Conservation (phyloP, 441 rosid genomes). For the Omphalea diandra region DNA sequence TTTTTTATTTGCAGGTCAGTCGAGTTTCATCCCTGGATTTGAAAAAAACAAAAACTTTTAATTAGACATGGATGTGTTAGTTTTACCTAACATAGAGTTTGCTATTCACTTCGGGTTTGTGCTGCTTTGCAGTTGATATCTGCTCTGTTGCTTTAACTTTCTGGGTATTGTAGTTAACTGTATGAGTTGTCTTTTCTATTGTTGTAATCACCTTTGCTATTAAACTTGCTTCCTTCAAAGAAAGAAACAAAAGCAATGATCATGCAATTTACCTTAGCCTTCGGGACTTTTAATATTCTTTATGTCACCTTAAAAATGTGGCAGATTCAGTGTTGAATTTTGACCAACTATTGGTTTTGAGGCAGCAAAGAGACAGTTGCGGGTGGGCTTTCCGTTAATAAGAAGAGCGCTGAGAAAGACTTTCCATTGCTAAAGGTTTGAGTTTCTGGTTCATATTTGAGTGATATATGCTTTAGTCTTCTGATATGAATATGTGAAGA, state of each 20-base stretch:
- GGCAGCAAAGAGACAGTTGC: conserved; percentile 88
- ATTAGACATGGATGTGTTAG: no score
- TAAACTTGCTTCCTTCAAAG: background rate
- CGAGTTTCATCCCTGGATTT: no score
- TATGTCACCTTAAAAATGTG: background rate
- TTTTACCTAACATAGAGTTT: no score
- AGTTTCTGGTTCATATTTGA: background rate
- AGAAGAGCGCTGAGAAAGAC: conserved; percentile 69
- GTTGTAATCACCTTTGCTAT: background rate
- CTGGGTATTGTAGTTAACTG: background rate
- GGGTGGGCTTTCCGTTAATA: conserved; percentile 83
- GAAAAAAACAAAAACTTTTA: no score
- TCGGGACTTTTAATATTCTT: background rate
- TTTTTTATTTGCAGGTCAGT: background rate
- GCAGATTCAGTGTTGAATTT: conserved; percentile 7
- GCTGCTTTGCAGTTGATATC: background rate
- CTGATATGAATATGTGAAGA: background rate
- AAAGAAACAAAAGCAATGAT: background rate
- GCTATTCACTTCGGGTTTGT: background rate
- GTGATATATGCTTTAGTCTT: background rate
- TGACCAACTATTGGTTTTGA: conserved; percentile 26
- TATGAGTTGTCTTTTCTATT: background rate
- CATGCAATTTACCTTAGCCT: no score
- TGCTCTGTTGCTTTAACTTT: background rate
- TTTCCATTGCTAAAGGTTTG: conserved; percentile 77